Conservation (phyloP, 2,329 filamentous ascomycete species). For the Sporothrix brunneoviolacea region DNA sequence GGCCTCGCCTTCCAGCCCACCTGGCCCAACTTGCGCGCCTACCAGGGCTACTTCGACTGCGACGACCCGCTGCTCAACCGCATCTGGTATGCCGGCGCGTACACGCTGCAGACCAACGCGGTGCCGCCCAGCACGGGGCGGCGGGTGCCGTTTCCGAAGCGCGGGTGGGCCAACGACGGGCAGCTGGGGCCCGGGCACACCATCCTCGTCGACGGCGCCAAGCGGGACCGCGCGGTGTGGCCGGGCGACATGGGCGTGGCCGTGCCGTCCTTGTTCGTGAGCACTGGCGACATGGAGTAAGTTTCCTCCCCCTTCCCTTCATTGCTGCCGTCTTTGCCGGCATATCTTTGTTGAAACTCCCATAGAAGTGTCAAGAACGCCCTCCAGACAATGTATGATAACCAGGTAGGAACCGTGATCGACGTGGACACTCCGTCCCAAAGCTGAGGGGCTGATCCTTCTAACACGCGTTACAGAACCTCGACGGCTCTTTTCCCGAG, state of each 20-base stretch:
- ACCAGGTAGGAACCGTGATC: slow-evolving; percentile 23
- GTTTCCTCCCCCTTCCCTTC: background rate
- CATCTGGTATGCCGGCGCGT: slow-evolving; percentile 46
- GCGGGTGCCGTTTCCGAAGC: slow-evolving; percentile 30
- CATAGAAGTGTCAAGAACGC: slow-evolving; percentile 35
- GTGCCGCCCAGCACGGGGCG: slow-evolving; percentile 27
- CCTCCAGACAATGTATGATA: slow-evolving; percentile 35
- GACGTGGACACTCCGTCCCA: too few species aligned
- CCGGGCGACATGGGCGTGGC: slow-evolving; percentile 38
- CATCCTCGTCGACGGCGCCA: slow-evolving; percentile 20
- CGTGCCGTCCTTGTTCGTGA: slow-evolving; percentile 42
- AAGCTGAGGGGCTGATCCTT: too few species aligned
- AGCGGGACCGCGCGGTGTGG: slow-evolving; percentile 15
- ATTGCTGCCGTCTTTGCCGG: background rate
- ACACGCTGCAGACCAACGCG: slow-evolving; percentile 35
- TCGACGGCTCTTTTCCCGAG: slow-evolving; percentile 42
- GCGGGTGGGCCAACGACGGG: slow-evolving; percentile 32
- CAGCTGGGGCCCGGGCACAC: slow-evolving; percentile 27
- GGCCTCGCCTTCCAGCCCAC: slow-evolving; percentile 34
- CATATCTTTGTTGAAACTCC: background rate
- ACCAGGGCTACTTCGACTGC: slow-evolving; percentile 48
- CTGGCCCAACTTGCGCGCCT: slow-evolving; percentile 42
- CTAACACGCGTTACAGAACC: slow-evolving; percentile 20
- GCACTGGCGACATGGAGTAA: slow-evolving; percentile 41
- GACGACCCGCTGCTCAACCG: slow-evolving; percentile 44